Evolutionary conservation across 495 filamentous ascomycete genomes (phyloP), one percentile per base, ranked within the genome.

Genomic region (Achaetomiella virescens): DNA sequence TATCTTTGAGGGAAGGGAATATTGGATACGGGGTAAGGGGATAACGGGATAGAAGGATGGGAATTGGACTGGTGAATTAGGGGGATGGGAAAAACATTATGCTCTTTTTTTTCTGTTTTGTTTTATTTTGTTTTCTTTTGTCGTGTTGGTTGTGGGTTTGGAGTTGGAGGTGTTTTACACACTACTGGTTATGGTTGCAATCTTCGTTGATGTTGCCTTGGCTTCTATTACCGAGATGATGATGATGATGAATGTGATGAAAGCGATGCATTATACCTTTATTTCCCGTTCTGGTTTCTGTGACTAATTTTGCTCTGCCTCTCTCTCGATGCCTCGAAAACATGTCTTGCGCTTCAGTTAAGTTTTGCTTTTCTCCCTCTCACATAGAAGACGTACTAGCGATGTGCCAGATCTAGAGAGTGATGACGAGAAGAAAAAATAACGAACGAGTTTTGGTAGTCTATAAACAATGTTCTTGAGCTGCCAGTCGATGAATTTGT

Each of bases 211-310:
- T 15, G 4, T 35, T 37, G 8, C 5, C 18, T 20, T 49, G 33
- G 29, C 18, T 24, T 29, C 8, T 29, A 12, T 15, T 22, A 36
- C 46, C 27, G 48, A 41, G 48, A 51, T 51, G 48, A 51, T 51
- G 48, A 51, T 51, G 48, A 51, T 22, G 35, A 40, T 29, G 48
- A 51, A 9, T 40, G 11, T 38, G 22, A 51, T 15, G 36, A 51
- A 11, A n/a, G 36, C 48, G 22, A 51, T 41, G 9, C 35, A 27
- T 41, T 12, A 41, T 27, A 41, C n/a, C 1, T 43, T 18, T 43
- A 12, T 17, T n/a, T 38, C n/a, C 2, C 15, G n/a, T n/a, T n/a
- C n/a, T n/a, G n/a, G n/a, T n/a, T n/a, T n/a, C n/a, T n/a, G n/a
- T n/a, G n/a, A n/a, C n/a, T n/a, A n/a, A n/a, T n/a, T n/a, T n/a